These are phyloP conservation scores for Casuarina cunninghamiana DNA, from an alignment of 306 rosid genomes.

Conservation along the genomic window DNA sequence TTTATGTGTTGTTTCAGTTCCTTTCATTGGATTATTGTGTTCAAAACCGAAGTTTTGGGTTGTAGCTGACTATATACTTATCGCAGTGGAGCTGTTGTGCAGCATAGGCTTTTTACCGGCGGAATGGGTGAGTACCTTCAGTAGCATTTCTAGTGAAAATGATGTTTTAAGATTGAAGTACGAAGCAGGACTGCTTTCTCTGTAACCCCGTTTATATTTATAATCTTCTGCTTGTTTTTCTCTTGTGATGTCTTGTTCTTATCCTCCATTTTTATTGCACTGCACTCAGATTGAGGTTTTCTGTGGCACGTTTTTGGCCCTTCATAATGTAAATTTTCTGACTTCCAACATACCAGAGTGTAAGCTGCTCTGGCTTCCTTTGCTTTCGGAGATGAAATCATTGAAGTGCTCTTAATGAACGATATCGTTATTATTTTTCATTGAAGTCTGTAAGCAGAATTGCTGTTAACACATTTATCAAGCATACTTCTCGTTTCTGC, in stretches of 20 bases:
- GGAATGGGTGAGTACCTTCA: constrained; percentile 70
- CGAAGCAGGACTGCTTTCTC: neutral
- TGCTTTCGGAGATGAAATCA: neutral
- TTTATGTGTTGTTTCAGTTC: neutral
- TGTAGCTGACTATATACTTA: neutral
- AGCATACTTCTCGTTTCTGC: neutral
- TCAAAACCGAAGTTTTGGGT: constrained; percentile 10
- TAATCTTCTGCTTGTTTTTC: neutral
- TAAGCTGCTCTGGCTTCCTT: too few relatives aligned
- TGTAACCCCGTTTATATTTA: neutral
- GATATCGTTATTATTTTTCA: neutral
- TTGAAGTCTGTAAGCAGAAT: neutral
- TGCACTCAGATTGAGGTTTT: neutral
- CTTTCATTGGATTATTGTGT: neutral
- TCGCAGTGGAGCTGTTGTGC: constrained; percentile 87
- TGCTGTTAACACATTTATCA: neutral
- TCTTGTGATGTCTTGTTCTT: too few relatives aligned
- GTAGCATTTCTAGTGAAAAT: neutral
- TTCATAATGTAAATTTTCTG: neutral
- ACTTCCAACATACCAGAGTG: neutral
- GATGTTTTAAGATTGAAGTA: neutral
- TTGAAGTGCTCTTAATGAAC: neutral
- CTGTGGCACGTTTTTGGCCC: neutral
- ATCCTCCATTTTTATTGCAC: neutral
- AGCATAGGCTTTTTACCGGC: constrained; percentile 82